Percentiles rank a stretch among this genome's conserved stretches.
Conservation (phyloP, 2,329 filamentous ascomycete species). For the Zasmidium cellare region DNA sequence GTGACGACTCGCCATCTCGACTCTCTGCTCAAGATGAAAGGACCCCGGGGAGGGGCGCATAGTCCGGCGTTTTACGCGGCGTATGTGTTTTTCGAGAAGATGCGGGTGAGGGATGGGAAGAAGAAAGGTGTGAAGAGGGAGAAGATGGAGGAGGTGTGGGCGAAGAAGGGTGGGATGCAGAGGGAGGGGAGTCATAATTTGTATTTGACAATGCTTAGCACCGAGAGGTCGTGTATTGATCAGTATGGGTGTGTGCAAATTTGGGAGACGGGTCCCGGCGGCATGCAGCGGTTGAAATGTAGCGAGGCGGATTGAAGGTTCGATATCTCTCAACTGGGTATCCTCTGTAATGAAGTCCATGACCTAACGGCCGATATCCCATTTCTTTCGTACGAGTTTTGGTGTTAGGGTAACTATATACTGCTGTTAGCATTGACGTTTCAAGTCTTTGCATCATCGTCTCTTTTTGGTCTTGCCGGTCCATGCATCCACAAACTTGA, state of each 20-base stretch:
- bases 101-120: constrained; percentile 53
- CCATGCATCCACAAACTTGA: constrained; percentile 76
- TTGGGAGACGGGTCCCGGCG: background rate
- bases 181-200: background rate
- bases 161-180: background rate
- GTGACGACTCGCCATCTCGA: constrained; percentile 35
- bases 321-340: too few relatives aligned
- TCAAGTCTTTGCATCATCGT: constrained; percentile 3
- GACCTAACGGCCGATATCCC: too few relatives aligned
- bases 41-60: constrained; percentile 42
- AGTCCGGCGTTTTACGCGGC: constrained; percentile 56
- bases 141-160: constrained; percentile 9
- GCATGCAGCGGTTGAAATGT: background rate
- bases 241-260: background rate
- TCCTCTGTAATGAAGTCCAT: too few relatives aligned
- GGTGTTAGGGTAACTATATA: background rate
- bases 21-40: constrained; percentile 53
- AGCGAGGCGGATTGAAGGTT: background rate
- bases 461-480: constrained; percentile 20
- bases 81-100: constrained; percentile 63
- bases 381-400: too few relatives aligned
- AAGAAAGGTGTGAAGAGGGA: constrained; percentile 39
- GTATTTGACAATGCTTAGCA: too few relatives aligned
- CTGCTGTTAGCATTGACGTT: background rate
- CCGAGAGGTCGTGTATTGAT: constrained; percentile 1